These are phyloP conservation scores for Venturia carpophila DNA, from an alignment of 2,329 filamentous ascomycete genomes.

Conservation along the genomic window DNA sequence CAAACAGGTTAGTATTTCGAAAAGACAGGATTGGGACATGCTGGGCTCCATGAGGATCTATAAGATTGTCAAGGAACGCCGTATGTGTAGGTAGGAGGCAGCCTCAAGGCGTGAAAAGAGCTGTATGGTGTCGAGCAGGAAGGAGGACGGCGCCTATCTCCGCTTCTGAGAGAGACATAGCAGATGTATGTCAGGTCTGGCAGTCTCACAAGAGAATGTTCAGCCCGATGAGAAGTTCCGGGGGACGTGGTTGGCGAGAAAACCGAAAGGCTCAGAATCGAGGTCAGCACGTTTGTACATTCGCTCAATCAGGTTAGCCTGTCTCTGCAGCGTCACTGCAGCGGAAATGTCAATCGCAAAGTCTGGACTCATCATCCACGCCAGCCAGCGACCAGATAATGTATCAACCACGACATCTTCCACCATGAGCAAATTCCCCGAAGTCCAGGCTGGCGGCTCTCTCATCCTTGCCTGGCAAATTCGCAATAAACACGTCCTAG, in stretches of 20 bases:
- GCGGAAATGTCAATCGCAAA: conserved; percentile 5
- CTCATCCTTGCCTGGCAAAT: conserved; percentile 95
- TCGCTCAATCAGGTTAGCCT: not conserved
- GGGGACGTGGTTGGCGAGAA: not conserved
- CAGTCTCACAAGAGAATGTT: too few relatives aligned
- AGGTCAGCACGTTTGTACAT: not conserved
- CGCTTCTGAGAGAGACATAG: too few relatives aligned
- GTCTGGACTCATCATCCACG: not conserved
- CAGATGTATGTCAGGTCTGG: too few relatives aligned
- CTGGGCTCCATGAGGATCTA: not conserved
- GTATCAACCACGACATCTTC: not conserved
- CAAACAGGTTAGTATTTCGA: not conserved
- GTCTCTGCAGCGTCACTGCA: not conserved
- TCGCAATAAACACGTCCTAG: conserved; percentile 77
- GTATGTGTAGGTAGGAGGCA: not conserved
- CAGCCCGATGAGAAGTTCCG: not conserved
- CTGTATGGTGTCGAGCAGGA: too few relatives aligned
- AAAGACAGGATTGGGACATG: not conserved
- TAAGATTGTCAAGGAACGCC: not conserved
- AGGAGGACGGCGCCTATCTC: too few relatives aligned
- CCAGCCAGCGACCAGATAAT: not conserved
- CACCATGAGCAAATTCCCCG: conserved; percentile 50
- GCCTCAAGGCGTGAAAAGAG: too few relatives aligned
- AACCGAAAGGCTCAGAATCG: too few relatives aligned
- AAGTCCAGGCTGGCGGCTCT: conserved; percentile 83